phyloP scores from a whole-genome alignment of 163 green algal genomes.

The Chloromonas sp. region DNA sequence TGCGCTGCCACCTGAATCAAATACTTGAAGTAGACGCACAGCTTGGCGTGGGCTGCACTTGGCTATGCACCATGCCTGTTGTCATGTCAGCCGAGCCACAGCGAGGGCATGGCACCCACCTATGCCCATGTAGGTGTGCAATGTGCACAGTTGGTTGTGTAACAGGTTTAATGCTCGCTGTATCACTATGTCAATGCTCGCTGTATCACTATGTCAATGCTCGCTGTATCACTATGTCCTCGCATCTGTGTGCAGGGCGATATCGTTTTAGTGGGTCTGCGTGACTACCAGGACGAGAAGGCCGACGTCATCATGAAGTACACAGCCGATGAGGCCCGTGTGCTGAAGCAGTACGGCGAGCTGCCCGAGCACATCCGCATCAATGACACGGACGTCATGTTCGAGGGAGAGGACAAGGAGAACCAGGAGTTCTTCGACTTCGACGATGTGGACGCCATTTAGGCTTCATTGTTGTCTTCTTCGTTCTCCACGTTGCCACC shows the following conservation, averaged over 20 bases:
- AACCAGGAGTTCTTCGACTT: conserved; percentile 86
- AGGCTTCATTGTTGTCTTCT: conserved; percentile 7
- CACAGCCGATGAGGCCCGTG: conserved; percentile 89
- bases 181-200: too few relatives aligned
- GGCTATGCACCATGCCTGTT: too few relatives aligned
- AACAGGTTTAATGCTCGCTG: too few relatives aligned
- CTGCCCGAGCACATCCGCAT: conserved; percentile 96
- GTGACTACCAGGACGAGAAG: conserved; percentile 89
- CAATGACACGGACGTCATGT: conserved; percentile 87
- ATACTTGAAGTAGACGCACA: too few relatives aligned
- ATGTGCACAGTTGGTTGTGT: background rate
- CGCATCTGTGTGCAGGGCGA: conserved; percentile 62
- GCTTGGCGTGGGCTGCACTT: too few relatives aligned
- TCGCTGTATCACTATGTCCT: too few relatives aligned
- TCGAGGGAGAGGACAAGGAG: conserved; percentile 53
- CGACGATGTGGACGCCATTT: conserved; percentile 69
- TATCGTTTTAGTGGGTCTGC: conserved; percentile 93
- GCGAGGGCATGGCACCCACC: too few relatives aligned
- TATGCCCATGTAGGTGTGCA: background rate
- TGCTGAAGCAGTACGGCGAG: conserved; percentile 92
- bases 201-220: too few relatives aligned
- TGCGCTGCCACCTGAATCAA: too few relatives aligned
- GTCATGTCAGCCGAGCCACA: too few relatives aligned
- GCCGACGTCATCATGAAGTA: conserved; percentile 82
- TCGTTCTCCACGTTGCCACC: too few relatives aligned